phyloP scores from a whole-genome alignment of 208 protist genomes.

The Trypanosoma theileri region DNA sequence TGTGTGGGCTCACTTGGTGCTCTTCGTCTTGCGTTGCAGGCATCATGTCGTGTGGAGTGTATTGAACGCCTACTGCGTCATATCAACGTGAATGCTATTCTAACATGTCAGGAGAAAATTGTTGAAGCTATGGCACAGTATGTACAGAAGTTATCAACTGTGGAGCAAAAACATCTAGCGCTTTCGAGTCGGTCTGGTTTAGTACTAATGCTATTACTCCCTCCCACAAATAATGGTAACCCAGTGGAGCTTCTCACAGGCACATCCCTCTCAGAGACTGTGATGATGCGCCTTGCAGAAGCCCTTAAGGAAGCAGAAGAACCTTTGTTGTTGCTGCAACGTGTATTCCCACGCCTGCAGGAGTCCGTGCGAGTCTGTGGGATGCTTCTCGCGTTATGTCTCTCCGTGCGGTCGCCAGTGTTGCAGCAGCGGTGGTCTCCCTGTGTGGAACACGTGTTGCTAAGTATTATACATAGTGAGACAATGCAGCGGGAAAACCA shows the following conservation, averaged over 20 bases:
- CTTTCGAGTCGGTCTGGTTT: constrained; percentile 11
- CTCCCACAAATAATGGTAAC: too few species aligned
- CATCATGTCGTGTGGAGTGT: constrained; percentile 17
- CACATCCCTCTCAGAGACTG: not conserved
- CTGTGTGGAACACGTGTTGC: constrained; percentile 17
- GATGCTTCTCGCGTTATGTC: constrained; percentile 24
- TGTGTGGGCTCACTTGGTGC: constrained; percentile 12
- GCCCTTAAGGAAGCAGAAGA: constrained; percentile 25
- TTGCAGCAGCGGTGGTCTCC: constrained; percentile 12
- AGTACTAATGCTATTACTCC: not conserved
- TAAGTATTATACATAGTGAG: constrained; percentile 18
- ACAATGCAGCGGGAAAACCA: not conserved
- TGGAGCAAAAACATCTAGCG: constrained; percentile 2
- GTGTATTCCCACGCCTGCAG: constrained; percentile 27
- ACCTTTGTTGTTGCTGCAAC: constrained; percentile 27
- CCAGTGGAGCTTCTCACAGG: constrained; percentile 2
- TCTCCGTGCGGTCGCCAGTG: not conserved
- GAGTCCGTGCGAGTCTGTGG: constrained; percentile 18
- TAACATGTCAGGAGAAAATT: not conserved
- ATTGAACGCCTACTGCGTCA: constrained; percentile 11
- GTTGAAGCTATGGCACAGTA: not conserved
- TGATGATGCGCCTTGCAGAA: constrained; percentile 31
- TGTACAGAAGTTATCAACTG: constrained; percentile 1
- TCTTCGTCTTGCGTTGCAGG: constrained; percentile 12
- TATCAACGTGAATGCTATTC: not conserved